A percentile compares a stretch with the other conserved stretches of the same genome.
These are phyloP conservation scores for Pseudogymnoascus sp. DNA, from an alignment of 2,329 filamentous ascomycete species.

Conservation along the genomic window DNA sequence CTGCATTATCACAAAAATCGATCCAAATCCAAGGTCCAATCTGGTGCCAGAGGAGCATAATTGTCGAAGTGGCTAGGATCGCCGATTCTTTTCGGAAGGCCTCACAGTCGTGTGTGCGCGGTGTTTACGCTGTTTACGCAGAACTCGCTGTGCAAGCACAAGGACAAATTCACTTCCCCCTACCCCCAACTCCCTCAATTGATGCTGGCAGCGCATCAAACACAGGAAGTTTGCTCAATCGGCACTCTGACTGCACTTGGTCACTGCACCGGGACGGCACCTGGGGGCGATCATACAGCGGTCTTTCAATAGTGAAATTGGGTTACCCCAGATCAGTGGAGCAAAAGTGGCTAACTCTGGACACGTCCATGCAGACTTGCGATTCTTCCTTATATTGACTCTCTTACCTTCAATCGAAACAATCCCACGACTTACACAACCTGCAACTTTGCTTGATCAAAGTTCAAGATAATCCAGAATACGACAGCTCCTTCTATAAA, in stretches of 20 bases:
- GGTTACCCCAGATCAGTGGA: slow-evolving; percentile 5
- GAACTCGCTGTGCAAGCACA: background rate
- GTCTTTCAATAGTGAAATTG: background rate
- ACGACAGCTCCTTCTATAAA: slow-evolving; percentile 2
- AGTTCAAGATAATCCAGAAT: background rate
- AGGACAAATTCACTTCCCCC: no score
- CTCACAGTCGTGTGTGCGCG: background rate
- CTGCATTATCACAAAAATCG: background rate
- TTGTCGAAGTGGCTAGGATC: background rate
- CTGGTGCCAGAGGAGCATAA: background rate
- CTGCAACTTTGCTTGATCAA: background rate
- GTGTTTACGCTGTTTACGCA: background rate
- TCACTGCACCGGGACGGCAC: background rate
- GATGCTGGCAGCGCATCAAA: background rate
- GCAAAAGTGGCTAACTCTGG: slow-evolving; percentile 1
- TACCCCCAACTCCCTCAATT: background rate
- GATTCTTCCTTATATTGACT: background rate
- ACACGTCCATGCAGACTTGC: background rate
- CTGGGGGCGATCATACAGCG: slow-evolving; percentile 3
- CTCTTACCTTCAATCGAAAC: background rate
- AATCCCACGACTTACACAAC: background rate
- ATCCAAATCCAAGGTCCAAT: background rate
- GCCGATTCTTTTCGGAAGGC: background rate
- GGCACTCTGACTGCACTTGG: background rate
- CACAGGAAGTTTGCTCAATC: background rate